Evolutionary conservation across 176 grass and related monocot genomes (phyloP), one percentile per base, ranked within the genome.

Genomic region (Aegilops speltoides): DNA sequence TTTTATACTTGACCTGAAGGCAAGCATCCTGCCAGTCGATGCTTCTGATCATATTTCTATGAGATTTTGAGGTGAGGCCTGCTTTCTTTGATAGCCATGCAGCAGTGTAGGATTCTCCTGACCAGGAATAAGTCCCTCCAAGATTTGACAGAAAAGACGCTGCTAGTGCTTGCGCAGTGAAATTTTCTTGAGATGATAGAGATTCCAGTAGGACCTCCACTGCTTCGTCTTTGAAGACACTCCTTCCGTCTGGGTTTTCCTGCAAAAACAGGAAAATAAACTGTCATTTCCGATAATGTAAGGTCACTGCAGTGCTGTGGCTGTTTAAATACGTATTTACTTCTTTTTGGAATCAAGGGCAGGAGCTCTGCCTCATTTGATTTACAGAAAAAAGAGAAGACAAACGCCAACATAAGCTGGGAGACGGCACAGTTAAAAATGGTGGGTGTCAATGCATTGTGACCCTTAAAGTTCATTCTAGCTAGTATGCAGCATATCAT

Each of bases 71-170:
- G 71, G 88, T 85, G 71, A 99, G 90, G 41, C 97, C 94, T 50
- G 94, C 92, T 88, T 92, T 99, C 85, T 94, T 99, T 46, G 93
- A 60, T 6, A 96, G 81, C 88, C 81, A 94, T 67, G 97, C 92
- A 38, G 85, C 71, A 5, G 92, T 95, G 67, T 96, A 94, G 34
- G 97, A 84, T 91, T 99, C 93, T 64, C 97, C 97, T 80, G 87
- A 84, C 97, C 97, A 99, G 28, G 97, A 99, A 77, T 94, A 92
- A 88, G 94, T 99, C 60, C 97, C 97, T 54, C 93, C 92, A 57
- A 99, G 88, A 43, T 96, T 99, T 75, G 92, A 91, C 82, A 99
- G 82, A 85, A 90, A 91, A 68, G 80, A 83, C 79, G 94, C 92
- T 83, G 94, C 67, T 84, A 99, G 52, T 76, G 91, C 92, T 84